Evolutionary conservation across 2,329 filamentous ascomycete species (phyloP).

Genomic region (Triangularia setosa): DNA sequence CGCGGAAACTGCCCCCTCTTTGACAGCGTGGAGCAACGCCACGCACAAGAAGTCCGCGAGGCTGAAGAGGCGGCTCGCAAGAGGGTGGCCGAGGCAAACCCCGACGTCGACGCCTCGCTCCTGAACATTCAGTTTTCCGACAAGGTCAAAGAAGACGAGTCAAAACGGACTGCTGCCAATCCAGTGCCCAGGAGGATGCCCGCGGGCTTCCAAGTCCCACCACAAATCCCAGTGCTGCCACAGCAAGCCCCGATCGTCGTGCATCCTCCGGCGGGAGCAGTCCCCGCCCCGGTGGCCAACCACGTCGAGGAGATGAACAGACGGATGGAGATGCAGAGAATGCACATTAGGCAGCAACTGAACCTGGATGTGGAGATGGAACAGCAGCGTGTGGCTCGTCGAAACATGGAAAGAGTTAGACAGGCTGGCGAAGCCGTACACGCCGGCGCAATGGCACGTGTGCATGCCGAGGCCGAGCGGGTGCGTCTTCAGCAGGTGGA

Average conservation of each 20-base stretch:
- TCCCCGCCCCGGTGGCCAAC: background rate
- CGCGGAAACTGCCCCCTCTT: conserved; percentile 62
- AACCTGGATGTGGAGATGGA: background rate
- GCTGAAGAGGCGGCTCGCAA: conserved; percentile 58
- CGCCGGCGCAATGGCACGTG: background rate
- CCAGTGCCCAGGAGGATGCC: background rate
- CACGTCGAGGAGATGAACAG: background rate
- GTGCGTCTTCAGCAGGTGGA: no score
- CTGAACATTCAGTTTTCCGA: conserved; percentile 59
- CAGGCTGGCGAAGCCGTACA: no score
- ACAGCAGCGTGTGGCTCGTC: background rate
- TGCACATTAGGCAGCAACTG: background rate
- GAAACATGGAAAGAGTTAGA: background rate
- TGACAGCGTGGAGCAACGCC: conserved; percentile 57
- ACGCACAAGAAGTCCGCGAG: conserved; percentile 58
- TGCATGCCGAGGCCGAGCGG: no score
- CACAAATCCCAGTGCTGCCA: background rate
- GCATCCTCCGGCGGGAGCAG: no score
- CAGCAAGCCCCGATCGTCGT: no score
- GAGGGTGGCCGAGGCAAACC: conserved; percentile 55
- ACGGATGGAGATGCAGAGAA: background rate
- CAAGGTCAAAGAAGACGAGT: conserved; percentile 43
- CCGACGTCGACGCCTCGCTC: conserved; percentile 53
- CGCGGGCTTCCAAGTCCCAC: no score
- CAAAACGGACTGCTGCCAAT: conserved; percentile 21